Conservation (phyloP, 345 rosid genomes). For the Populus ilicifolia region DNA sequence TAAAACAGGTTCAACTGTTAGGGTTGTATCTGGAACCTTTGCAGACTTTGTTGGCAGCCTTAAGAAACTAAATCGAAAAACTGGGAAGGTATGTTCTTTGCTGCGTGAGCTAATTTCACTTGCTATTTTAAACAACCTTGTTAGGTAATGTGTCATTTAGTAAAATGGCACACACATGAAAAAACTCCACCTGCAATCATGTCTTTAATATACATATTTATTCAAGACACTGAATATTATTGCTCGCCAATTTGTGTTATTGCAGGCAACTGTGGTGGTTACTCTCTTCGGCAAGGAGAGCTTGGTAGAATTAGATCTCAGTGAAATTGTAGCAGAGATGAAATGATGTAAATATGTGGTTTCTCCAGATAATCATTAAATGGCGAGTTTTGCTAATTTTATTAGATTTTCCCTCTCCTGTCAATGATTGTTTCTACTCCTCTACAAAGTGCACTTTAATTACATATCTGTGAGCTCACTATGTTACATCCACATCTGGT, state of each 20-base stretch:
- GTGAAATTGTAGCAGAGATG: slow-evolving; percentile 62
- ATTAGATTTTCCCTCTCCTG: background rate
- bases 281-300: slow-evolving; percentile 86
- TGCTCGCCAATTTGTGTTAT: slow-evolving; percentile 4
- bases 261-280: slow-evolving; percentile 83
- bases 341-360: slow-evolving; percentile 24
- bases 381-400: slow-evolving; percentile 7
- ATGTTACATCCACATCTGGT: background rate
- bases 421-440: background rate
- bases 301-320: slow-evolving; percentile 62
- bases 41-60: slow-evolving; percentile 70
- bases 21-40: slow-evolving; percentile 69
- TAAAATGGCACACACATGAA: background rate
- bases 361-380: slow-evolving; percentile 13
- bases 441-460: background rate
- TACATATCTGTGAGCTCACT: background rate
- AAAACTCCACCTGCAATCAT: background rate
- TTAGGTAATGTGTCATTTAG: background rate
- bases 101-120: slow-evolving; percentile 1
- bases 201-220: background rate
- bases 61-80: slow-evolving; percentile 66
- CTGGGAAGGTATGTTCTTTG: slow-evolving; percentile 51
- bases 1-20: slow-evolving; percentile 61
- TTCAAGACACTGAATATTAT: background rate
- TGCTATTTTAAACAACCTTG: background rate